phyloP scores from a whole-genome alignment of 306 rosid species.

The Rosa persica region DNA sequence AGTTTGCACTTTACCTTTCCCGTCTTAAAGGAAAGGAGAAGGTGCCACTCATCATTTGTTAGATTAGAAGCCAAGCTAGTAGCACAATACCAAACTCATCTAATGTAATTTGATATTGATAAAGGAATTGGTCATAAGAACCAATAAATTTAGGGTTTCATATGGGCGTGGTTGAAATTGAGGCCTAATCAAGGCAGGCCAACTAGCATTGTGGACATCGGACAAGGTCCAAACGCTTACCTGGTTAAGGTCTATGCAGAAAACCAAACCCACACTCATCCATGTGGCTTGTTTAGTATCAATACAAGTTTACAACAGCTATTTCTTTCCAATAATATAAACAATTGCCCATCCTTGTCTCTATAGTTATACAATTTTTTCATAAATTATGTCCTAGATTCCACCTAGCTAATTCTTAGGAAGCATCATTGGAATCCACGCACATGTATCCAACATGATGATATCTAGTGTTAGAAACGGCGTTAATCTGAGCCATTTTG shows the following conservation, averaged over 20 bases:
- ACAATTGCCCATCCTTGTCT: background rate
- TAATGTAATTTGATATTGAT: background rate
- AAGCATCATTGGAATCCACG: background rate
- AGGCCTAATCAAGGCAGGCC: background rate
- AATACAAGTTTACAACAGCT: background rate
- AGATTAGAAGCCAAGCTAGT: slow-evolving; percentile 21
- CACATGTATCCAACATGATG: background rate
- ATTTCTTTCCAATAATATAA: background rate
- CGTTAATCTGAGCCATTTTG: background rate
- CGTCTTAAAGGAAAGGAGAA: background rate
- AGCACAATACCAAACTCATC: background rate
- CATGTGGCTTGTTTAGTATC: background rate
- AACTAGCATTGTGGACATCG: background rate
- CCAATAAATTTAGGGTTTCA: background rate
- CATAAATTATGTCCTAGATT: background rate
- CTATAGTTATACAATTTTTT: background rate
- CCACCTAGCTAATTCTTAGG: background rate
- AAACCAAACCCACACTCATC: background rate
- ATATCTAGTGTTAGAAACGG: background rate
- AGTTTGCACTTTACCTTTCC: slow-evolving; percentile 4
- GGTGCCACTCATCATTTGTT: background rate
- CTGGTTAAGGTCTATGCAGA: background rate
- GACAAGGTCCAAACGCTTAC: background rate
- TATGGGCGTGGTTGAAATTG: background rate
- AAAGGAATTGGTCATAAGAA: background rate